Evolutionary conservation across 202 grass and related monocot genomes (phyloP).

Genomic region (Carex arenaria): DNA sequence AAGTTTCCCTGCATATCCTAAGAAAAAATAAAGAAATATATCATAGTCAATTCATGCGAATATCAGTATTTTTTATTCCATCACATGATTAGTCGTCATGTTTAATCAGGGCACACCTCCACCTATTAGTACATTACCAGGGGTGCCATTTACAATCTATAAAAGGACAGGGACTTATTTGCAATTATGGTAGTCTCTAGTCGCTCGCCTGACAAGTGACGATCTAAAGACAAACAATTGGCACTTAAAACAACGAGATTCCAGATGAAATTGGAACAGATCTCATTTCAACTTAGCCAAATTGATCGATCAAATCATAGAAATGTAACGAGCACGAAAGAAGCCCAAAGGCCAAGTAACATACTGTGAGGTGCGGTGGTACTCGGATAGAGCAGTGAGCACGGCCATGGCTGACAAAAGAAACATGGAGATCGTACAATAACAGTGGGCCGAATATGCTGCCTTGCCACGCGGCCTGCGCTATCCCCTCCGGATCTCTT

Average conservation of each 20-base stretch:
- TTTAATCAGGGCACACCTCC: neutral
- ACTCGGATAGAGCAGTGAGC: slow-evolving; percentile 57
- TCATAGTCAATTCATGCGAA: neutral
- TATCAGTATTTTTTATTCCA: neutral
- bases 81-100: neutral
- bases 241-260: too few relatives aligned
- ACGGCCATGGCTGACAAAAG: slow-evolving; percentile 32
- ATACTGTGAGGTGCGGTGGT: slow-evolving; percentile 60
- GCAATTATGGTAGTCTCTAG: too few relatives aligned
- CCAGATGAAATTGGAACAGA: neutral
- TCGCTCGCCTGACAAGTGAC: too few relatives aligned
- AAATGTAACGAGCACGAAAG: neutral
- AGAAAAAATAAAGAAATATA: neutral
- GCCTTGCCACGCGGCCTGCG: neutral
- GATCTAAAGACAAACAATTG: too few relatives aligned
- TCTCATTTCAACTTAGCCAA: neutral
- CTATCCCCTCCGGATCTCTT: neutral
- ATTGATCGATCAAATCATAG: neutral
- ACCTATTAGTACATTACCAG: neutral
- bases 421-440: slow-evolving; percentile 48
- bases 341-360: too few relatives aligned
- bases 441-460: slow-evolving; percentile 41
- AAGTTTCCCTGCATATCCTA: slow-evolving; percentile 76
- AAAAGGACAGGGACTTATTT: too few relatives aligned
- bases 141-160: neutral